Conservation (phyloP, 2,329 filamentous ascomycete species). For the Nigrospora osmanthi region DNA sequence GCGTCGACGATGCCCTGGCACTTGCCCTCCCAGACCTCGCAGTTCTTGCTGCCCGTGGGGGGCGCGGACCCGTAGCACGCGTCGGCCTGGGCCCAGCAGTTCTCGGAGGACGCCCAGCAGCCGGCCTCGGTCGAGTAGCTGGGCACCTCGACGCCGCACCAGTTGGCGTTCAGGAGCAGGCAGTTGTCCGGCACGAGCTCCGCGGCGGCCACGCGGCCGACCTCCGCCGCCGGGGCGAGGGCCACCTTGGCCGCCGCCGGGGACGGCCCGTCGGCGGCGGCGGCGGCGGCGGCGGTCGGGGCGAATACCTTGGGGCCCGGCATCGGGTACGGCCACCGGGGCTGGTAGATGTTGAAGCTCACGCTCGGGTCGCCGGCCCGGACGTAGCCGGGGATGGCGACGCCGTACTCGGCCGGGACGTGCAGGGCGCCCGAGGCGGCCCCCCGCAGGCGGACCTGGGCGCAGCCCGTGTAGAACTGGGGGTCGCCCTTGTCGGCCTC, state of each 20-base stretch:
- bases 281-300: slow-evolving; percentile 15
- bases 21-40: slow-evolving; percentile 54
- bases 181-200: slow-evolving; percentile 48
- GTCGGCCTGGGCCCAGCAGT: slow-evolving; percentile 51
- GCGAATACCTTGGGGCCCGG: slow-evolving; percentile 50
- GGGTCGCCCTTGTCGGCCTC: slow-evolving; percentile 49
- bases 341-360: slow-evolving; percentile 56
- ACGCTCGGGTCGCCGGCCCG: slow-evolving; percentile 44
- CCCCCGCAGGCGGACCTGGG: slow-evolving; percentile 56
- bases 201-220: slow-evolving; percentile 28
- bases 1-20: slow-evolving; percentile 40
- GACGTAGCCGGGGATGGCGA: slow-evolving; percentile 62
- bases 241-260: slow-evolving; percentile 5
- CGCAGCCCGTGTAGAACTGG: slow-evolving; percentile 69
- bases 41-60: slow-evolving; percentile 52
- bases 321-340: slow-evolving; percentile 46
- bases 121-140: slow-evolving; percentile 44
- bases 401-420: slow-evolving; percentile 39
- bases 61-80: slow-evolving; percentile 52
- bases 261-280: slow-evolving; percentile 21
- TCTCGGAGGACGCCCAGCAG: slow-evolving; percentile 50
- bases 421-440: slow-evolving; percentile 35
- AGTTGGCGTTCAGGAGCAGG: slow-evolving; percentile 62
- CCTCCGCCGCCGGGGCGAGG: slow-evolving; percentile 5
- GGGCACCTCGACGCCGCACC: slow-evolving; percentile 57